These are phyloP conservation scores for Plasmodium berghei DNA, from an alignment of 169 alveolate genomes.

Conservation along the genomic window DNA sequence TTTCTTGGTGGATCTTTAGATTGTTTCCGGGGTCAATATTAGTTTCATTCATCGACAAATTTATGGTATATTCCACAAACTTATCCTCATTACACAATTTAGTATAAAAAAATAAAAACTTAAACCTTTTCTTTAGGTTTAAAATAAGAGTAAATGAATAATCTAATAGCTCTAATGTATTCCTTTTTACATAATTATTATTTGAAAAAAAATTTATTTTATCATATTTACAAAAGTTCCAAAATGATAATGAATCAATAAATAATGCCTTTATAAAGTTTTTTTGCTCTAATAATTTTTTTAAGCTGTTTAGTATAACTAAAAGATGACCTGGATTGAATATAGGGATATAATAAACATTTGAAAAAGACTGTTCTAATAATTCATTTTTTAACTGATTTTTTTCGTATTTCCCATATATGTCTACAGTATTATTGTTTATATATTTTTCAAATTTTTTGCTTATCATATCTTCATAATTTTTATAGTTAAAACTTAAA, in stretches of 20 bases:
- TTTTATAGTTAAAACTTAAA: conserved; percentile 49
- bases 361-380: conserved; percentile 53
- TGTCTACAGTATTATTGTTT: not conserved
- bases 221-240: conserved; percentile 73
- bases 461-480: conserved; percentile 51
- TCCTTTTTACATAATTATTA: conserved; percentile 68
- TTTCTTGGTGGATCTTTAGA: not conserved
- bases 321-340: conserved; percentile 73
- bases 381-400: conserved; percentile 18
- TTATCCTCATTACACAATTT: conserved; percentile 53
- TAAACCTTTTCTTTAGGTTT: conserved; percentile 55
- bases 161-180: conserved; percentile 49
- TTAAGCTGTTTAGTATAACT: conserved; percentile 53
- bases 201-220: conserved; percentile 71
- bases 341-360: conserved; percentile 57
- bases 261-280: conserved; percentile 43
- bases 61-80: conserved; percentile 61
- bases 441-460: conserved; percentile 39
- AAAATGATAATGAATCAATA: conserved; percentile 68
- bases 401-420: not conserved
- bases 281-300: conserved; percentile 59
- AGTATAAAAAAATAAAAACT: conserved; percentile 61
- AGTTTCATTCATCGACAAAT: conserved; percentile 27
- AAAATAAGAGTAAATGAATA: conserved; percentile 73
- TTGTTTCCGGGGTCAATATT: not conserved